These are phyloP conservation scores for Calocybe gambosa DNA, from an alignment of 1,284 basidiomycete species.

Conservation along the genomic window DNA sequence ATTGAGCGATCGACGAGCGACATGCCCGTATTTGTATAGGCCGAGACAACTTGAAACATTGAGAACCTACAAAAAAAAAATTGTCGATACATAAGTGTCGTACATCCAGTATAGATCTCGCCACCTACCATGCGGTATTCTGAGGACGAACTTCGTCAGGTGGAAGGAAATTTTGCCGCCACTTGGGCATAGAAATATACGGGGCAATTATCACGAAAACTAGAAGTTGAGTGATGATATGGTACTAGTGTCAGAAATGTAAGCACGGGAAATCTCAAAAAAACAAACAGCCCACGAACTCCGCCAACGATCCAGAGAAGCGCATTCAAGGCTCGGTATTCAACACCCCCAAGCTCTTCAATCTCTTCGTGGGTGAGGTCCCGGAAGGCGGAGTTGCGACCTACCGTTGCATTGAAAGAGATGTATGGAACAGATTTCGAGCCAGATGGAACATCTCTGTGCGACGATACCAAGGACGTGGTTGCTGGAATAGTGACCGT, in stretches of 20 bases:
- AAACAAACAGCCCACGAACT: constrained; percentile 32
- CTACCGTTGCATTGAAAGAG: constrained; percentile 79
- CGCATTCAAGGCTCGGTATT: constrained; percentile 84
- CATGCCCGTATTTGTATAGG: constrained; percentile 88
- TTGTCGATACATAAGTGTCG: background rate
- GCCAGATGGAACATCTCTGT: constrained; percentile 29
- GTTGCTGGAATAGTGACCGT: constrained; percentile 73
- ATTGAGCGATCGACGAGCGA: constrained; percentile 88
- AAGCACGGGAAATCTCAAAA: constrained; percentile 11
- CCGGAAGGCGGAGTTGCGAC: constrained; percentile 85
- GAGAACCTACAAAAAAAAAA: constrained; percentile 74
- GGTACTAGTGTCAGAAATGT: constrained; percentile 47
- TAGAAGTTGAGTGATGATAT: constrained; percentile 61
- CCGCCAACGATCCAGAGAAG: constrained; percentile 71
- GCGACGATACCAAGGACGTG: constrained; percentile 51
- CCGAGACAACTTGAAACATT: constrained; percentile 80
- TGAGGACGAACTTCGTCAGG: constrained; percentile 50
- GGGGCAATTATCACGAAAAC: constrained; percentile 73
- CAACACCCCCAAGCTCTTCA: constrained; percentile 91
- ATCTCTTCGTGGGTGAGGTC: constrained; percentile 77
- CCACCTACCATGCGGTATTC: constrained; percentile 50
- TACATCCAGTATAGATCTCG: background rate
- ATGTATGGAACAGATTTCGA: constrained; percentile 74
- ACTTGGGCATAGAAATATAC: constrained; percentile 56
- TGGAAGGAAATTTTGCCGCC: constrained; percentile 51